phyloP scores from a whole-genome alignment of 2,329 filamentous ascomycete genomes.

The Clonostachys chloroleuca region DNA sequence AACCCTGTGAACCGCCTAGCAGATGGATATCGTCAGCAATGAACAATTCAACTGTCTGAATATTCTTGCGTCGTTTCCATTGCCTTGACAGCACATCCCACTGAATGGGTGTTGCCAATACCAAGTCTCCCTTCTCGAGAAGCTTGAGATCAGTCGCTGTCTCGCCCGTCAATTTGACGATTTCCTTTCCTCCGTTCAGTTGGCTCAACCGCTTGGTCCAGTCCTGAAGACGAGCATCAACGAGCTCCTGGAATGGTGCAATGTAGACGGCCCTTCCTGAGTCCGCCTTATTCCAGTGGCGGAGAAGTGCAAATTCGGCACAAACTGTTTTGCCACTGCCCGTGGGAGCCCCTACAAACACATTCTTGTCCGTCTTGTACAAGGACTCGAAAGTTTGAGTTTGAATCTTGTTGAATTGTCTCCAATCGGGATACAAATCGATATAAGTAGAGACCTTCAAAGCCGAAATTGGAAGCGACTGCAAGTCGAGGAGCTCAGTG shows the following conservation, averaged over 20 bases:
- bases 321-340: conserved; percentile 97
- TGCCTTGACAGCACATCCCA: conserved; percentile 96
- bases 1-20: conserved; percentile 80
- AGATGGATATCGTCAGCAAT: conserved; percentile 95
- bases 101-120: conserved; percentile 87
- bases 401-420: conserved; percentile 94
- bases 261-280: conserved; percentile 83
- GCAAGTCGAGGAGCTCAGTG: conserved; percentile 86
- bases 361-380: conserved; percentile 87
- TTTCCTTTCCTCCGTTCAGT: conserved; percentile 77
- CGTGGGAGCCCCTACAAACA: conserved; percentile 87
- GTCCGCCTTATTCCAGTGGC: conserved; percentile 65
- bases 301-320: conserved; percentile 87
- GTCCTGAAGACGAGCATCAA: conserved; percentile 76
- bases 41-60: conserved; percentile 85
- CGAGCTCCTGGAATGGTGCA: conserved; percentile 88
- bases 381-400: conserved; percentile 95
- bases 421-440: conserved; percentile 76
- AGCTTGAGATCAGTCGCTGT: conserved; percentile 86
- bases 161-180: conserved; percentile 92
- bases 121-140: conserved; percentile 80
- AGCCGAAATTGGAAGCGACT: conserved; percentile 83
- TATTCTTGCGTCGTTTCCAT: conserved; percentile 95
- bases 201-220: conserved; percentile 76
- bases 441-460: conserved; percentile 83